Evolutionary conservation across 352 stramenopile species (phyloP).

Genomic region (Globisporangium paddicum): DNA sequence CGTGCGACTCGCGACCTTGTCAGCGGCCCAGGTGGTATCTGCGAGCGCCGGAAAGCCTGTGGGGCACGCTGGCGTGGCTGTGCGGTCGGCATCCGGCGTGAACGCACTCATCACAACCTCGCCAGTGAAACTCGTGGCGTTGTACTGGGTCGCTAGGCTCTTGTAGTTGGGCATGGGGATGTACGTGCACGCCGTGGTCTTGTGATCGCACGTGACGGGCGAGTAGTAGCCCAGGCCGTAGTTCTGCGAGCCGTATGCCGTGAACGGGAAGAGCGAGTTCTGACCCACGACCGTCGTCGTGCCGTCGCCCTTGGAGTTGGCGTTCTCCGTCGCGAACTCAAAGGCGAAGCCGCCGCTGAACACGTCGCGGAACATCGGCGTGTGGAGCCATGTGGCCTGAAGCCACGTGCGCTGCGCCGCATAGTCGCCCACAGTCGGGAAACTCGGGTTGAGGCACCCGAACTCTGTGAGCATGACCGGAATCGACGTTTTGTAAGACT

Average conservation of each 20-base stretch:
- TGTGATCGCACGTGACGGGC: conserved; percentile 65
- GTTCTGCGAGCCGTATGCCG: conserved; percentile 61
- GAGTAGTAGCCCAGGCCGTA: conserved; percentile 87
- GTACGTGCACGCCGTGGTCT: conserved; percentile 46
- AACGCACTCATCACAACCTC: conserved; percentile 32
- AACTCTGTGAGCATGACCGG: conserved; percentile 83
- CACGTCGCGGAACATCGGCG: conserved; percentile 33
- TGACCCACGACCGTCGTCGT: too few relatives aligned
- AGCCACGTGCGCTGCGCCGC: conserved; percentile 61
- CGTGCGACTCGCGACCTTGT: conserved; percentile 7
- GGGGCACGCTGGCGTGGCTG: conserved; percentile 23
- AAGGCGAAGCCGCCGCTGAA: conserved; percentile 77
- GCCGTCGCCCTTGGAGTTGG: conserved; percentile 41
- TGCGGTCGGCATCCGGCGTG: conserved; percentile 20
- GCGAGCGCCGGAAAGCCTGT: conserved; percentile 17
- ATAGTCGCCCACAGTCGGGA: conserved; percentile 54
- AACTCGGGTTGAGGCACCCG: conserved; percentile 61
- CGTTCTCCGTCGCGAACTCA: conserved; percentile 80
- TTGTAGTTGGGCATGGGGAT: conserved; percentile 80
- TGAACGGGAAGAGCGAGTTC: conserved; percentile 75
- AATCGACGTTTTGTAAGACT: conserved; percentile 47
- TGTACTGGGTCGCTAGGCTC: conserved; percentile 51
- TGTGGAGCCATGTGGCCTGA: conserved; percentile 54
- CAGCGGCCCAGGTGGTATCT: neutral
- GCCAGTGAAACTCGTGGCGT: conserved; percentile 23